Evolutionary conservation across 768 basidiomycete genomes (phyloP).

Genomic region (Suillus alpinus): DNA sequence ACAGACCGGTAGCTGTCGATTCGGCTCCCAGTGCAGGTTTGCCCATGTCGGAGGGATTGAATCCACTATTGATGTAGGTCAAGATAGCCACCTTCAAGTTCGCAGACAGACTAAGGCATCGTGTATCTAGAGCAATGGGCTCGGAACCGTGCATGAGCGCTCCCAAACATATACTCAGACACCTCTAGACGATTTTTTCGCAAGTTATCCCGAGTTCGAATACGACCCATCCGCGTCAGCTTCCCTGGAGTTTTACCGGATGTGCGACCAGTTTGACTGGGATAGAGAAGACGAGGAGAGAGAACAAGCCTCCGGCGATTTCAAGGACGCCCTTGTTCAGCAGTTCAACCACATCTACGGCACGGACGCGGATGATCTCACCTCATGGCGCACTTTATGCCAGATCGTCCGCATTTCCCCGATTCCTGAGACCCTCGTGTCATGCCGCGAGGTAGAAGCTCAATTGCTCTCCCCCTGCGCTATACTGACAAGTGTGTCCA

Average conservation of each 20-base stretch:
- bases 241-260: slow-evolving; percentile 18
- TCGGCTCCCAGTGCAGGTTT: background rate
- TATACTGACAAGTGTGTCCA: background rate
- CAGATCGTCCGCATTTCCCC: slow-evolving; percentile 14
- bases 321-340: slow-evolving; percentile 21
- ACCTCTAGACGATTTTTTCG: slow-evolving; percentile 26
- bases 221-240: slow-evolving; percentile 16
- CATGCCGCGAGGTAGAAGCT: slow-evolving; percentile 17
- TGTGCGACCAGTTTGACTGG: slow-evolving; percentile 10
- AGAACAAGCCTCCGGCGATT: background rate
- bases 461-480: background rate
- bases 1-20: background rate
- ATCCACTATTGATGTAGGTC: background rate
- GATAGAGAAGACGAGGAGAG: background rate
- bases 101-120: background rate
- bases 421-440: slow-evolving; percentile 11
- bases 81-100: background rate
- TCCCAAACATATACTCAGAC: background rate
- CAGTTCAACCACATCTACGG: slow-evolving; percentile 26
- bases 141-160: background rate
- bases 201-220: slow-evolving; percentile 15
- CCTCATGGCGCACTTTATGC: slow-evolving; percentile 22
- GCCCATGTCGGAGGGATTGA: background rate
- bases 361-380: slow-evolving; percentile 9
- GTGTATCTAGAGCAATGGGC: background rate